Base-by-base conservation (phyloP, 2,329 filamentous ascomycete species). In the Aspergillus fructus region DNA sequence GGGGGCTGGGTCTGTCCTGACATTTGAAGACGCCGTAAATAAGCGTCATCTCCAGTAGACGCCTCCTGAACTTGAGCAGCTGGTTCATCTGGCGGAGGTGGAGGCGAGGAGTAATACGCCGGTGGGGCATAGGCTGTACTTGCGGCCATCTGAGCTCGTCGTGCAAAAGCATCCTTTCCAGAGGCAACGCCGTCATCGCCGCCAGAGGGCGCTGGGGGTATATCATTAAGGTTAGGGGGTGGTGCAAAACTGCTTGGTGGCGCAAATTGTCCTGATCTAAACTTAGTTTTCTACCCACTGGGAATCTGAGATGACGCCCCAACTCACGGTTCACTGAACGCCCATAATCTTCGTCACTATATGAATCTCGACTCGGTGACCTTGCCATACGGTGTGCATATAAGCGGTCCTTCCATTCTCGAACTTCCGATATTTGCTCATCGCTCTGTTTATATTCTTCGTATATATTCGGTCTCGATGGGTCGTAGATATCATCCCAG, bases 401-500 rank as follows among this genome's bases (percentile, higher is more conserved):
- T 13, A 96, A 79, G 39, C 89, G 78, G 41, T 88, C 85, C 71
- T 93, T 96, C 93, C 93, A 97, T 66, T 96, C 91, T 56, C 85
- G 83, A 3, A 92, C 84, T 70, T 96, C 91, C 17, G 83, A 79
- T 58, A 93, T 85, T 69, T 90, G 89, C 75, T 96, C 92, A 58
- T 96, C 91, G 68, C 91, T 94, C 59, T 87, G 82, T 59, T 90
- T 83, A 70, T 94, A 97, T 68, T 93, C 89, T 55, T 93, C 89
- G 49, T 93, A 89, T 64, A 87, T 92, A 41, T 90, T 96, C 8
- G 93, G 92, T 40, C 89, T 80, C 11, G 88, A 81, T 1, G 91
- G 90, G 68, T 96, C 93, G 71, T 96, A 97, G 23, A 94, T 84
- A 71, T 96, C 91, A 71, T 96, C 89, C 92, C 92, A 97, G 69